Base-by-base conservation (phyloP, 2,329 filamentous ascomycete genomes). In the Pseudogymnoascus sp. region DNA sequence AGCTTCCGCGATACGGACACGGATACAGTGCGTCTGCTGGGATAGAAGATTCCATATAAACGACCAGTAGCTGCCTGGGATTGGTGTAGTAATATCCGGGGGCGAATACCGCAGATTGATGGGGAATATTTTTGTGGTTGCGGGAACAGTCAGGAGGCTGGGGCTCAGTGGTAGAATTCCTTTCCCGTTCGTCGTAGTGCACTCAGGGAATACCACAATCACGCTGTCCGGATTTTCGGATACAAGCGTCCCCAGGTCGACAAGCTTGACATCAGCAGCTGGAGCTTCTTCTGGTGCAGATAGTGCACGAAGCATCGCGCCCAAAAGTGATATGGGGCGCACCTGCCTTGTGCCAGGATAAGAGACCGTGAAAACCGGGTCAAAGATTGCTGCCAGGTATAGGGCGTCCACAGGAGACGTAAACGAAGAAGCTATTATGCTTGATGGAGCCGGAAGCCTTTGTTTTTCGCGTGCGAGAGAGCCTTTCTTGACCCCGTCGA, bases 311-410 rank as follows among this genome's bases (percentile, higher is more conserved):
- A 86, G 69, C 57, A 96, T 85, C 57, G 92, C 91, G 68, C 84
- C 78, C 43, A 91, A 78, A 4, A 97, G 84, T 3, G 88, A 88
- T 53, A 97, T 84, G 50, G 81, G 87, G 68, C 87, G 85, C 25
- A 99, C 88, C 62, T 86, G 83, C 53, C 84, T 82, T 2, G 85
- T 88, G 63, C 80, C 78, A 0, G 92, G 91, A 73, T 91, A 97
- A 0, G 88, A 90, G 50, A 89, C 79, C 9, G 91, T 95, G 76
- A 99, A 97, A 72, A 99, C 82, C 2, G 94, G 94, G 72, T 97
- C 91, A 78, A 97, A 99, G 70, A 97, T 91, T 65, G 91, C 92
- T 63, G 94, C 91, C 22, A 99, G 85, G 74, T 97, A 99, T 61
- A 99, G 78, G 14, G 91, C 88, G 73, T 99, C 94, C 72, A 99